A percentile compares a stretch with the other conserved stretches of the same genome.
Evolutionary conservation across 2,329 filamentous ascomycete species (phyloP).

Genomic region (Herpotrichia juniperi): DNA sequence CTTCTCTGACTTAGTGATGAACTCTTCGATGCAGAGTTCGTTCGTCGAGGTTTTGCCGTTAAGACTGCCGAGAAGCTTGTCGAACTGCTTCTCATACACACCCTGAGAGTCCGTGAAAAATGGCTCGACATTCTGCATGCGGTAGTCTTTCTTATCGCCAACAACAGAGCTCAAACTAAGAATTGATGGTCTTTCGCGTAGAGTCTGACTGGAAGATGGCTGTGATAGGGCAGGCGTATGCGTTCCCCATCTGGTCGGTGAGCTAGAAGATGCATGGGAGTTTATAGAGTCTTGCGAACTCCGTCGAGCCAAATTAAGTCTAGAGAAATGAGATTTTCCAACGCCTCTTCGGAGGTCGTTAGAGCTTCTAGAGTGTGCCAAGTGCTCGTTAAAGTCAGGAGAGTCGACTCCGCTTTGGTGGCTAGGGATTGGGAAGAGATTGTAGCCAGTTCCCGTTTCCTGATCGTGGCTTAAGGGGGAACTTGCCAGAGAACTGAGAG

Average conservation of each 20-base stretch:
- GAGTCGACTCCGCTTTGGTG: not conserved
- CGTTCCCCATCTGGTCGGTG: not conserved
- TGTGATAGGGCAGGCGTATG: not conserved
- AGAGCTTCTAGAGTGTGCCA: not conserved
- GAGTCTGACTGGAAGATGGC: not conserved
- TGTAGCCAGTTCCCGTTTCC: constrained; percentile 10
- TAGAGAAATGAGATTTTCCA: constrained; percentile 11
- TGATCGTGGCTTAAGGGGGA: constrained; percentile 7
- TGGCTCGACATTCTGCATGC: constrained; percentile 69
- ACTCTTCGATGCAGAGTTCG: constrained; percentile 68
- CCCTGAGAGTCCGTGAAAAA: constrained; percentile 71
- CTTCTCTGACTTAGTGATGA: constrained; percentile 69
- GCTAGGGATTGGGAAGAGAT: constrained; percentile 17
- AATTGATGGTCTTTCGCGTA: constrained; percentile 19
- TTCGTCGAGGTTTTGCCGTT: constrained; percentile 63
- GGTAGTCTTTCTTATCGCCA: constrained; percentile 66
- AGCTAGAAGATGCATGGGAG: constrained; percentile 6
- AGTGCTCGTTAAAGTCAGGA: not conserved
- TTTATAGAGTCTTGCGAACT: constrained; percentile 12
- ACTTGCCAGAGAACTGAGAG: constrained; percentile 3
- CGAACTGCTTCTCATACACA: constrained; percentile 59
- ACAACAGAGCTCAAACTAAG: constrained; percentile 64
- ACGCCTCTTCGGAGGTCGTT: constrained; percentile 10
- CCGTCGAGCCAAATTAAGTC: constrained; percentile 8
- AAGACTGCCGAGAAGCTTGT: constrained; percentile 37